Base-by-base conservation (phyloP, 805 yeast species). In the Wickerhamiella spandovensis region DNA sequence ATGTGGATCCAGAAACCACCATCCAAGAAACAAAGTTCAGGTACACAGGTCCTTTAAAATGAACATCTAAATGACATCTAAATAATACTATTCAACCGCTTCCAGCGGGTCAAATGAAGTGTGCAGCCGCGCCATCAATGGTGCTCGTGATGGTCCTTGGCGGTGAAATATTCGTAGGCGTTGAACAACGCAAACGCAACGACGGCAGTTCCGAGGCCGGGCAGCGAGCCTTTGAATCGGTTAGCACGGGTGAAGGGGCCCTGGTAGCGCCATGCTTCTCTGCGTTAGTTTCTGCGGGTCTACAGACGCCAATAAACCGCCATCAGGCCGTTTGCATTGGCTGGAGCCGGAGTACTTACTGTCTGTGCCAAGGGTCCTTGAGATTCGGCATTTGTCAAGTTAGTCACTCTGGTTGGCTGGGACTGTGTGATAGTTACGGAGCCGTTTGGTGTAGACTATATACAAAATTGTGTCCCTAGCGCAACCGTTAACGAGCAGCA, bases 251-350 rank as follows among this genome's bases (percentile, higher is more conserved):
- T 74, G 70, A 86, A 86, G 48, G 80, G 84, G 53, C 92, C 94
- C 61, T 79, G 81, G 68, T 79, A 82, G 73, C 95, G 81, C 95
- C 95, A 85, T 45, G 94, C 92, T 65, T 85, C 95, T 74, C 32
- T 44, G 22, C 47, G 35, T 35, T 38, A 35, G 39, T 35, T n/a
- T 35, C 17, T 7, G 39, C 6, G 13, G 18, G 6, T 35, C 30
- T n/a, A n/a, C n/a, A n/a, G n/a, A n/a, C n/a, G n/a, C n/a, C n/a
- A n/a, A n/a, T n/a, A n/a, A n/a, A n/a, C n/a, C n/a, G n/a, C n/a
- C n/a, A n/a, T n/a, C n/a, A n/a, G n/a, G n/a, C n/a, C n/a, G n/a
- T n/a, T n/a, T n/a, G n/a, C n/a, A n/a, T n/a, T n/a, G n/a, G 17
- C n/a, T 22, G 3, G 15, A n/a, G 24, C 35, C n/a, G n/a, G 10